These are phyloP conservation scores for Suillus tomentosus DNA, from an alignment of 768 basidiomycete species.

Conservation along the genomic window DNA sequence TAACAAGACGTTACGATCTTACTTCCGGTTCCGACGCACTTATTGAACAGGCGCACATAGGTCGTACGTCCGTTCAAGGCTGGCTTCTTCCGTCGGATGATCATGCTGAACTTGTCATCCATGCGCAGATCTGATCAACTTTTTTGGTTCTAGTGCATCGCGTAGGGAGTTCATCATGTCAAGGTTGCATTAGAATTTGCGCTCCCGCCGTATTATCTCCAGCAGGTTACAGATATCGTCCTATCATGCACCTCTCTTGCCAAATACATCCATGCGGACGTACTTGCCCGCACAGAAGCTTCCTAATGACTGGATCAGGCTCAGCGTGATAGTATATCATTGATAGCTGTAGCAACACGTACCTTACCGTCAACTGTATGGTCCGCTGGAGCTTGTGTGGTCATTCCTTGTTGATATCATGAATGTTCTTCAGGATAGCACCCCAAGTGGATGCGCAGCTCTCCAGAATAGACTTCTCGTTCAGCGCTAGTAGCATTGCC, in stretches of 20 bases:
- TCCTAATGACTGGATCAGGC: neutral
- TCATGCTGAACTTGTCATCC: neutral
- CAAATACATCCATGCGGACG: neutral
- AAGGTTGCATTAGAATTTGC: slow-evolving; percentile 7
- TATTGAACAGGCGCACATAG: neutral
- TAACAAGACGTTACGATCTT: neutral
- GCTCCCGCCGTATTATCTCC: neutral
- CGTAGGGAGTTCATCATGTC: slow-evolving; percentile 18
- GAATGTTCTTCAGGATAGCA: slow-evolving; percentile 18
- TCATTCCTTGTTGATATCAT: neutral
- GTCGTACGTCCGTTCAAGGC: neutral
- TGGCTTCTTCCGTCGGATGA: neutral
- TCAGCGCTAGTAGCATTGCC: slow-evolving; percentile 48
- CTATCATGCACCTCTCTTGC: slow-evolving; percentile 5
- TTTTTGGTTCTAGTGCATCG: neutral
- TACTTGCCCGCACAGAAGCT: slow-evolving; percentile 1
- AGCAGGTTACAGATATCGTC: neutral
- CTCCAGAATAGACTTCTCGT: slow-evolving; percentile 55
- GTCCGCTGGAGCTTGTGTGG: neutral
- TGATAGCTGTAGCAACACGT: slow-evolving; percentile 3
- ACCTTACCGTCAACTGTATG: slow-evolving; percentile 7
- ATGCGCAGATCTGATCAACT: neutral
- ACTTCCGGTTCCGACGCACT: slow-evolving; percentile 1
- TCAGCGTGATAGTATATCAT: slow-evolving; percentile 7
- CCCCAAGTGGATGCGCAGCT: slow-evolving; percentile 51